Base-by-base conservation (phyloP, 2,329 filamentous ascomycete genomes). In the Talaromyces sp. region DNA sequence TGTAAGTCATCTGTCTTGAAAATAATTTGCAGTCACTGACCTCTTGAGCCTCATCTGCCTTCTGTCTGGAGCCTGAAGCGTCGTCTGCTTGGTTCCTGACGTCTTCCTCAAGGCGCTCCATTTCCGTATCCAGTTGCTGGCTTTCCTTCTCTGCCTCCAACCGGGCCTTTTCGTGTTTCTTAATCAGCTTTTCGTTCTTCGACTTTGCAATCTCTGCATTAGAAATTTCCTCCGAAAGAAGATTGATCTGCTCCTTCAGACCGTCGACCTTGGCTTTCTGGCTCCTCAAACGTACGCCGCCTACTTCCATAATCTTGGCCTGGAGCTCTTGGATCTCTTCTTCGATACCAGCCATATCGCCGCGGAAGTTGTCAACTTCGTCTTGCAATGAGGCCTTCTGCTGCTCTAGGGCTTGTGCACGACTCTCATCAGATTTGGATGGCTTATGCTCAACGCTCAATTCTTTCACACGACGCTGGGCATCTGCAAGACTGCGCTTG, bases 231-330 rank as follows among this genome's bases (percentile, higher is more conserved):
- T 98, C 93, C 57, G 86, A 88, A 62, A 96, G 83, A 13, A 87
- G 85, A 54, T 88, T 81, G 59, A 98, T 92, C 71, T 96, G 88
- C 68, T 92, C 89, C 73, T 96, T 96, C 64, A 96, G 80, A 7
- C 87, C 84, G 71, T 98, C 93, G 35, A 99, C 92, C 80, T 90
- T 96, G 63, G 91, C 87, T 68, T 95, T 93, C 73, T 99, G 93
- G 19, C 88, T 85, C 59, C 95, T 88, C 19, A 99, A 86, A 76
- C 91, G 92, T 69, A 98, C 92, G 76, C 95, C 95, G 70, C 95
- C 95, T 64, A 96, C 89, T 75, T 97, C 89, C 95, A 99, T 98
- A 70, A 99, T 99, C 81, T 93, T 96, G 82, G 95, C 89, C 72
- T 99, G 93, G 1, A 99, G 81, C 21, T 83, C 83, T 77, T 96